Conservation (phyloP, 116 monocot genomes). For the Trichopus zeylanicus region DNA sequence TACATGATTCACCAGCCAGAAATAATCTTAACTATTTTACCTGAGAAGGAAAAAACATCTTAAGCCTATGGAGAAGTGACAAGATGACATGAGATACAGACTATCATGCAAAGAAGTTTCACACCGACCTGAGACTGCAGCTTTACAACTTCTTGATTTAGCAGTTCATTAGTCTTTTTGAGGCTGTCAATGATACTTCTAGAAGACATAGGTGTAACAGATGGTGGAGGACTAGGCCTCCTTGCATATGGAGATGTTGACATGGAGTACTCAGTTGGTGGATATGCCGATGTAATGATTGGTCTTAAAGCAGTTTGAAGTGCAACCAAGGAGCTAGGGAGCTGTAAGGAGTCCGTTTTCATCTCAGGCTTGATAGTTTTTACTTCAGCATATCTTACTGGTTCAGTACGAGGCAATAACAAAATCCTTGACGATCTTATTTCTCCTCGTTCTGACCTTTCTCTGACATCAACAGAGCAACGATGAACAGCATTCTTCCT, state of each 20-base stretch:
- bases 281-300: constrained; percentile 25
- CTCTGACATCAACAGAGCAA: constrained; percentile 36
- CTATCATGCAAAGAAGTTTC: neutral
- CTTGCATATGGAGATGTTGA: constrained; percentile 42
- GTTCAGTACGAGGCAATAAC: constrained; percentile 24
- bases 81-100: neutral
- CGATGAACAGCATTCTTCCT: constrained; percentile 28
- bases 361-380: constrained; percentile 10
- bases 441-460: constrained; percentile 28
- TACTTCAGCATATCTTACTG: neutral
- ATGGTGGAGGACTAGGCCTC: constrained; percentile 41
- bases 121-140: constrained; percentile 53
- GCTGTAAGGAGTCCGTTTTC: constrained; percentile 38
- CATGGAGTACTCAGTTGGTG: constrained; percentile 14
- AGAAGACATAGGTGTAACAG: constrained; percentile 36
- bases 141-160: constrained; percentile 70
- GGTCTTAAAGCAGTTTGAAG: constrained; percentile 36
- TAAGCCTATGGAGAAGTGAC: neutral
- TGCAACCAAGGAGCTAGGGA: constrained; percentile 25
- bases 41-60: constrained; percentile 3
- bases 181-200: constrained; percentile 49
- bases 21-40: constrained; percentile 1
- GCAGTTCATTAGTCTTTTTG: constrained; percentile 58
- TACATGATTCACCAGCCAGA: constrained; percentile 47
- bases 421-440: constrained; percentile 28